Evolutionary conservation across 2,329 filamentous ascomycete genomes (phyloP), one percentile per base, ranked within the genome.

Genomic region (Penicillium thymicola): DNA sequence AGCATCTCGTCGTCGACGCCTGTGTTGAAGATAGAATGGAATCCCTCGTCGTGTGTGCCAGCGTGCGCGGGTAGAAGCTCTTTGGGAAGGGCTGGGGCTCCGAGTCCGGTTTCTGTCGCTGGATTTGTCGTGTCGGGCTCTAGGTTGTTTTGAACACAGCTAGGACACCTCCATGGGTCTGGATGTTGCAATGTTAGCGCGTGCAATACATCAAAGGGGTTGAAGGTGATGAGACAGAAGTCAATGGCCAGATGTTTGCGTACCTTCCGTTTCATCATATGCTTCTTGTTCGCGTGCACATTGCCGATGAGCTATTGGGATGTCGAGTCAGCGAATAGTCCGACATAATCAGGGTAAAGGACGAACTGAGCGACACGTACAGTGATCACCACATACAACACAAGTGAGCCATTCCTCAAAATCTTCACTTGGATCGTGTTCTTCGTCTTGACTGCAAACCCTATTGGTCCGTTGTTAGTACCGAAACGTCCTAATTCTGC

Each of bases 371-470:
- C 11, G 10, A 36, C 21, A 84, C 89, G 75, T 80, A 96, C 92
- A 87, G 75, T 91, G 89, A 70, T 93, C 89, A 63, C 87, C 87
- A 75, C 93, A 97, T 61, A 85, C 81, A 58, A 79, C 80, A 74
- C 93, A 97, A 51, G 86, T 79, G 58, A 97, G 79, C 71, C 88
- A 91, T 57, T 87, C 81, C 72, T 94, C 91, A 67, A 88, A 94
- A 62, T 92, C 89, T 63, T 90, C 89, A 61, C 84, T 86, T 1
- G 90, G 89, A 65, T 93, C 90, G 61, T 93, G 82, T 53, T 94
- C 89, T 75, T 95, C 90, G 62, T 89, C 87, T 71, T 90, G 82
- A 55, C 86, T 86, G 76, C 92, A 97, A 68, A 93, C 95, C 62
- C 91, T 89, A 76, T 61, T 51, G 54, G 50, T n/a, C 58, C 56